Conservation (phyloP, 1,139 yeast species). For the Taiozyma onychis region DNA sequence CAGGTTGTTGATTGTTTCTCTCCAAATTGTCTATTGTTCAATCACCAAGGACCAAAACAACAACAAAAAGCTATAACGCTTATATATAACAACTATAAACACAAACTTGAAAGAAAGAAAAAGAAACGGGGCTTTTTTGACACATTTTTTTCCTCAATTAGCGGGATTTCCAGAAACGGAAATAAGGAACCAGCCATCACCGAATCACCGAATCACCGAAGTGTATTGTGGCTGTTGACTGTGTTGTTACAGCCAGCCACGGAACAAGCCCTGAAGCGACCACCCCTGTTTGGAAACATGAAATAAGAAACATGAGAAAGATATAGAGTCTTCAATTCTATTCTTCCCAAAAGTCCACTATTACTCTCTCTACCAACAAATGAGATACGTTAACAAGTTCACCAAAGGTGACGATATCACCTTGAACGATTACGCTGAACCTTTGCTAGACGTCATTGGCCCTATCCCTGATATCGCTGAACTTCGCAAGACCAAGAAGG, state of each 20-base stretch:
- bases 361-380: background rate
- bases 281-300: background rate
- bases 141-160: background rate
- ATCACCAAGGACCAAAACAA: too few species aligned
- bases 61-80: too few species aligned
- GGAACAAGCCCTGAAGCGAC: background rate
- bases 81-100: too few species aligned
- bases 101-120: too few species aligned
- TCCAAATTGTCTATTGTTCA: too few species aligned
- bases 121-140: background rate
- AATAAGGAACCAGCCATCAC: background rate
- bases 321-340: background rate
- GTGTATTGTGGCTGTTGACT: too few species aligned
- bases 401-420: conserved; percentile 21
- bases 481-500: background rate
- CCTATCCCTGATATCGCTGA: conserved; percentile 7
- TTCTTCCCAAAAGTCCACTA: background rate
- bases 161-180: background rate
- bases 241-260: too few species aligned
- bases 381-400: conserved; percentile 21
- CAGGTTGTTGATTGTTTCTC: too few species aligned
- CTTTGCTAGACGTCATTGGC: conserved; percentile 8
- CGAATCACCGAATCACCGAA: background rate
- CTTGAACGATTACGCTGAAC: conserved; percentile 12
- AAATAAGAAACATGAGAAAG: too few species aligned